These are phyloP conservation scores for Epipyxis sp. DNA, from an alignment of 108 stramenopile genomes.

Conservation along the genomic window DNA sequence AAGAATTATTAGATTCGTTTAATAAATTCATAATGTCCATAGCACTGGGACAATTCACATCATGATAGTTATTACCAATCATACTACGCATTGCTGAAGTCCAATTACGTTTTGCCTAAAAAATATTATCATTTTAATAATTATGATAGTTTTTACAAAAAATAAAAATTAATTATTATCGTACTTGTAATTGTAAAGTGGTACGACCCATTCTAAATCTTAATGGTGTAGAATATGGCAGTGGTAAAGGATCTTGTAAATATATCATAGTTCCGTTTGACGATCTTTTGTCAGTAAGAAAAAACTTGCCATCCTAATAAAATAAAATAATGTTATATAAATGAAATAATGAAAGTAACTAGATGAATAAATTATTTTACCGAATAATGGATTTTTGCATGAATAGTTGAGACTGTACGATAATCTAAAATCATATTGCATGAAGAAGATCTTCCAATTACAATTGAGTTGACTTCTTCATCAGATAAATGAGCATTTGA, in stretches of 20 bases:
- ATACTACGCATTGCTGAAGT: background rate
- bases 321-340: background rate
- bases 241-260: constrained; percentile 71
- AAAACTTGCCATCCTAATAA: constrained; percentile 76
- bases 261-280: constrained; percentile 83
- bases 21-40: background rate
- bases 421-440: constrained; percentile 96
- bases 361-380: background rate
- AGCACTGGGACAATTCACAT: background rate
- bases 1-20: background rate
- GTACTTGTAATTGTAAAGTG: constrained; percentile 69
- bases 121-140: constrained; percentile 81
- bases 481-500: constrained; percentile 68
- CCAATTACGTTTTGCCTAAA: constrained; percentile 70
- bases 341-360: background rate
- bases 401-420: constrained; percentile 79
- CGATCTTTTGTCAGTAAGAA: constrained; percentile 78
- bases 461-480: constrained; percentile 17
- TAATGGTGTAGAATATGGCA: constrained; percentile 61
- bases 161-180: constrained; percentile 77
- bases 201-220: constrained; percentile 24
- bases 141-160: too few species aligned
- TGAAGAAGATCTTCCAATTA: constrained; percentile 85
- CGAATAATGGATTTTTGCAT: constrained; percentile 63
- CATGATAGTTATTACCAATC: background rate